Conservation (phyloP, 495 filamentous ascomycete genomes). For the Penicillium riverlandense region DNA sequence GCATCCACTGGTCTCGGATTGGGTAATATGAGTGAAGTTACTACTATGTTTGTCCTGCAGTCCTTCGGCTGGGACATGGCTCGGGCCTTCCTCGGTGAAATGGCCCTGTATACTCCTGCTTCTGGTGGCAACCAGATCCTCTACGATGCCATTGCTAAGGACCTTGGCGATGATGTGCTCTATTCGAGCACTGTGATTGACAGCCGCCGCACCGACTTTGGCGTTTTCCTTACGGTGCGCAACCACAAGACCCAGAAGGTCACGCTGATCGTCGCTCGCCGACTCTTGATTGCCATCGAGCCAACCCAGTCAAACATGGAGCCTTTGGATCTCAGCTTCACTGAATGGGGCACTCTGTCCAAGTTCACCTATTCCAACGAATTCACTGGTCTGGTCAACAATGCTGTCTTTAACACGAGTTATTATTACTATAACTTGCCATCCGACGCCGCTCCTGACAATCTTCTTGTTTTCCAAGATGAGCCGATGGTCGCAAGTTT, state of each 20-base stretch:
- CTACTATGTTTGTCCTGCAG: conserved; percentile 35
- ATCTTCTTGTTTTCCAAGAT: conserved; percentile 22
- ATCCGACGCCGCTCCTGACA: conserved; percentile 20
- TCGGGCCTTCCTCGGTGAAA: conserved; percentile 16
- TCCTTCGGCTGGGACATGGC: conserved; percentile 32
- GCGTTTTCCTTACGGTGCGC: conserved; percentile 24
- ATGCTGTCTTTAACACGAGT: conserved; percentile 12
- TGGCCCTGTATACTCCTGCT: conserved; percentile 18
- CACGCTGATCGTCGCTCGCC: conserved; percentile 24
- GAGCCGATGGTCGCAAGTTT: conserved; percentile 27
- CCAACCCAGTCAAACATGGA: conserved; percentile 23
- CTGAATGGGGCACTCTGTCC: conserved; percentile 20
- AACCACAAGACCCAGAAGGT: conserved; percentile 18
- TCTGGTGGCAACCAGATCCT: conserved; percentile 33
- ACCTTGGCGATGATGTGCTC: conserved; percentile 27
- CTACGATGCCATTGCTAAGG: conserved; percentile 26
- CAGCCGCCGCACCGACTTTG: conserved; percentile 13
- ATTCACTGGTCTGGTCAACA: conserved; percentile 28
- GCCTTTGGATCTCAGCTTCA: conserved; percentile 22
- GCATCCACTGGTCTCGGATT: conserved; percentile 25
- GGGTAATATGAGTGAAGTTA: conserved; percentile 28
- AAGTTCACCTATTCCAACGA: conserved; percentile 25
- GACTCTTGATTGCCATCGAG: conserved; percentile 30
- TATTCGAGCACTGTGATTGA: conserved; percentile 24
- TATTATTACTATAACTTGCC: conserved; percentile 20